Percentiles rank a stretch among this genome's conserved stretches.
phyloP scores from a whole-genome alignment of 164 flowering plant genomes.

The Piper betle region DNA sequence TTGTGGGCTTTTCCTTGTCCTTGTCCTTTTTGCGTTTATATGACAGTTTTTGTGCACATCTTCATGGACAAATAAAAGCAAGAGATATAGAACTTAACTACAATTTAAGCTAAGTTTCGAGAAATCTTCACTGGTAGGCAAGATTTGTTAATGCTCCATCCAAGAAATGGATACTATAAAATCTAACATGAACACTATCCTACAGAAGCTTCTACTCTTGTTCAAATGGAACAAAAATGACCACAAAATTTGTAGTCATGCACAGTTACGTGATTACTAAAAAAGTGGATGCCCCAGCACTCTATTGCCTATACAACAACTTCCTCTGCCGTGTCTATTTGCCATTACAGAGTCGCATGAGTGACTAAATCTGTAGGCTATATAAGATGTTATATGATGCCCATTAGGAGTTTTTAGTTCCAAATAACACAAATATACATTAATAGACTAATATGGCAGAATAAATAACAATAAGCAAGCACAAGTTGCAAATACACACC shows the following conservation, averaged over 20 bases:
- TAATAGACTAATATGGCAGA: background rate
- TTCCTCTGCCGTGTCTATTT: background rate
- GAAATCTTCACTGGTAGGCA: background rate
- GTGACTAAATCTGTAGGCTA: background rate
- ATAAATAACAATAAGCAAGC: background rate
- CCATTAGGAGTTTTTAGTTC: background rate
- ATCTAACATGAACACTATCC: background rate
- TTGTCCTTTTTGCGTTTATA: slow-evolving; percentile 63
- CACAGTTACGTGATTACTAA: no score
- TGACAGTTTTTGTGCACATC: slow-evolving; percentile 72
- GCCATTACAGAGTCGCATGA: no score
- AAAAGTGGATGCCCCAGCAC: background rate
- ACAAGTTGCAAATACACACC: slow-evolving; percentile 23
- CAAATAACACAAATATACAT: background rate
- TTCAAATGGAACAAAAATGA: no score
- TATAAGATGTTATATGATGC: background rate
- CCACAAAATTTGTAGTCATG: no score
- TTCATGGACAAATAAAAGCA: slow-evolving; percentile 10
- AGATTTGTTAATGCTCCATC: background rate
- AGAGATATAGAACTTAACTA: background rate
- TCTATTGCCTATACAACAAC: background rate
- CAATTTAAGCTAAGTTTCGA: no score
- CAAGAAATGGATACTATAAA: background rate
- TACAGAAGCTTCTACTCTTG: background rate
- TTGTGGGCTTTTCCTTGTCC: slow-evolving; percentile 21